Percentiles rank a stretch among this genome's conserved stretches.
Evolutionary conservation across 495 filamentous ascomycete genomes (phyloP).

Genomic region (Tuber umbilicatum): DNA sequence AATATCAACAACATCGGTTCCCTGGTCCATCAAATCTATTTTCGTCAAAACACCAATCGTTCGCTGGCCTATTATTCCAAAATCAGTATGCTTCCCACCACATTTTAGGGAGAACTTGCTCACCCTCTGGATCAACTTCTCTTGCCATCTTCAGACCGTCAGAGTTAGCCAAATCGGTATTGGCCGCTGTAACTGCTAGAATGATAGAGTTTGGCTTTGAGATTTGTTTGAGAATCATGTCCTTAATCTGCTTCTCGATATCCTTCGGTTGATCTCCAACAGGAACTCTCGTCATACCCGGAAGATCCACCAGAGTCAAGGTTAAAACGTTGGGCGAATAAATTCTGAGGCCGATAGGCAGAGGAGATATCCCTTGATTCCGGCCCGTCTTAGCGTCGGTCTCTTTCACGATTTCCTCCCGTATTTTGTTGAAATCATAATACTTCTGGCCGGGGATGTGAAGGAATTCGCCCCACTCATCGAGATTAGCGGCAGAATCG

Average conservation of each 20-base stretch:
- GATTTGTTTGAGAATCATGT: constrained; percentile 99
- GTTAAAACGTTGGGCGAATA: constrained; percentile 98
- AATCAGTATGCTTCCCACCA: neutral
- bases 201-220: constrained; percentile 97
- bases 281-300: constrained; percentile 94
- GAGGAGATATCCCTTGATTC: constrained; percentile 93
- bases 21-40: constrained; percentile 99
- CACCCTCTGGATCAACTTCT: constrained; percentile 92
- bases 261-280: constrained; percentile 98
- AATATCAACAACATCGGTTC: constrained; percentile 98
- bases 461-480: constrained; percentile 98
- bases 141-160: constrained; percentile 94
- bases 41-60: constrained; percentile 99
- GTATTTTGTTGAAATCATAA: constrained; percentile 97
- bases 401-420: constrained; percentile 95
- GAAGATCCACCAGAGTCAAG: constrained; percentile 93
- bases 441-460: constrained; percentile 98
- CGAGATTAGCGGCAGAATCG: constrained; percentile 79
- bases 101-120: neutral
- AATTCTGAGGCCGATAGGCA: constrained; percentile 93
- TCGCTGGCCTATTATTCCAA: constrained; percentile 53
- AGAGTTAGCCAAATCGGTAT: constrained; percentile 96
- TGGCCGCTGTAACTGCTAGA: constrained; percentile 89
- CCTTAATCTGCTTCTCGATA: constrained; percentile 93
- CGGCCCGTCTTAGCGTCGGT: constrained; percentile 93